phyloP scores from a whole-genome alignment of 2,329 filamentous ascomycete species.

The Fusarium decemcellulare region DNA sequence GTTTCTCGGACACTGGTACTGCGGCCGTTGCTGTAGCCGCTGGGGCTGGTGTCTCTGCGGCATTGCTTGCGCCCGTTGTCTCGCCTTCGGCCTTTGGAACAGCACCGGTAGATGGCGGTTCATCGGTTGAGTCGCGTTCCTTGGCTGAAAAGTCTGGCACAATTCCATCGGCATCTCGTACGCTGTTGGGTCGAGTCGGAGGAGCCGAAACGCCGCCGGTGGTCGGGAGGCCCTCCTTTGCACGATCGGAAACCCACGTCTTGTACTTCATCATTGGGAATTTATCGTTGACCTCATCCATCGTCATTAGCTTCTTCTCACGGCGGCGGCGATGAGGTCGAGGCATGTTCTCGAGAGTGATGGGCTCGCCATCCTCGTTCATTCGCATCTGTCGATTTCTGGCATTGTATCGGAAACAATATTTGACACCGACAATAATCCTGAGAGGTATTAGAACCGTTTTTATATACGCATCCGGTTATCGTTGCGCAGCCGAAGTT shows the following conservation, averaged over 20 bases:
- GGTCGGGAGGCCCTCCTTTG: conserved; percentile 85
- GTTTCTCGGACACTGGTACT: conserved; percentile 36
- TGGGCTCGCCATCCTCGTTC: conserved; percentile 87
- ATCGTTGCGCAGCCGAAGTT: conserved; percentile 73
- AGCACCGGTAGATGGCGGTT: conserved; percentile 50
- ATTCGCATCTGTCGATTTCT: conserved; percentile 85
- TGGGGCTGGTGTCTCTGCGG: conserved; percentile 25
- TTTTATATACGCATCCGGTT: conserved; percentile 10
- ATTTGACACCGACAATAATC: conserved; percentile 99
- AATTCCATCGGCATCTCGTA: conserved; percentile 76
- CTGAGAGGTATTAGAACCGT: conserved; percentile 62
- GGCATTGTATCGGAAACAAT: conserved; percentile 98
- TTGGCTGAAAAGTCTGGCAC: conserved; percentile 61
- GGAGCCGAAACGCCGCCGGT: conserved; percentile 86
- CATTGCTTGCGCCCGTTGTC: conserved; percentile 24
- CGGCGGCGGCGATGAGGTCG: conserved; percentile 86
- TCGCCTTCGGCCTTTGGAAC: conserved; percentile 35
- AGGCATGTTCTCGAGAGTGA: conserved; percentile 89
- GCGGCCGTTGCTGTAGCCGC: conserved; percentile 37
- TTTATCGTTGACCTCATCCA: conserved; percentile 98
- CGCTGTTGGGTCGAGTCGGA: conserved; percentile 79
- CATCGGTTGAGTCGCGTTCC: conserved; percentile 62
- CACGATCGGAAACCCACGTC: conserved; percentile 87
- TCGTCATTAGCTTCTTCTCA: conserved; percentile 99
- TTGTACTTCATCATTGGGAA: conserved; percentile 99